These are phyloP conservation scores for Pholiota adiposa DNA, from an alignment of 1,284 basidiomycete genomes.

Conservation along the genomic window DNA sequence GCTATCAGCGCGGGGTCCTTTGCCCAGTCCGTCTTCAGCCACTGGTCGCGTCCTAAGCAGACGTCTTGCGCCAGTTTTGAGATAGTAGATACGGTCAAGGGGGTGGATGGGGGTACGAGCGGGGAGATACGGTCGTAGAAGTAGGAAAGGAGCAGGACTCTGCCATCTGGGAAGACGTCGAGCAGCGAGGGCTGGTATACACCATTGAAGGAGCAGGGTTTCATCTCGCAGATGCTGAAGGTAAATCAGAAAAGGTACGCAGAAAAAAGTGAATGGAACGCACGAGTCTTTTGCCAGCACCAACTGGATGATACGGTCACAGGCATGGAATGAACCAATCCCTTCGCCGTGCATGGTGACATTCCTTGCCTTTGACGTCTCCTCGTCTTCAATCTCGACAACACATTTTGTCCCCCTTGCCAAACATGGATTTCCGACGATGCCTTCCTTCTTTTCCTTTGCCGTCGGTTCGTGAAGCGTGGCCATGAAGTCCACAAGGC, in stretches of 20 bases:
- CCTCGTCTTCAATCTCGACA: constrained; percentile 75
- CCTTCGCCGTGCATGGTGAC: constrained; percentile 85
- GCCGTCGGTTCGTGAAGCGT: constrained; percentile 40
- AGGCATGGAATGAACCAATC: constrained; percentile 85
- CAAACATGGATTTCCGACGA: constrained; percentile 79
- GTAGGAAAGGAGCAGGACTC: constrained; percentile 90
- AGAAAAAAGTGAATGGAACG: constrained; percentile 37
- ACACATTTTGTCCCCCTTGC: constrained; percentile 65
- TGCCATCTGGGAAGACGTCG: constrained; percentile 84
- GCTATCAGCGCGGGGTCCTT: constrained; percentile 59
- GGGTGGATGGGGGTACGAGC: constrained; percentile 53
- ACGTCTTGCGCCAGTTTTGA: constrained; percentile 70
- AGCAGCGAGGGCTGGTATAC: constrained; percentile 97
- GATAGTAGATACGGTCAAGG: constrained; percentile 65
- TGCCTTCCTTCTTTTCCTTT: constrained; percentile 22
- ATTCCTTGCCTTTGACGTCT: constrained; percentile 48
- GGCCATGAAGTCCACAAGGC: constrained; percentile 88
- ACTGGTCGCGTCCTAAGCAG: constrained; percentile 69
- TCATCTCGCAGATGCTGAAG: constrained; percentile 80
- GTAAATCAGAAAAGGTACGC: constrained; percentile 5
- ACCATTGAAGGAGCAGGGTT: constrained; percentile 96
- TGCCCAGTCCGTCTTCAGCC: constrained; percentile 61
- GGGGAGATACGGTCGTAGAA: constrained; percentile 95
- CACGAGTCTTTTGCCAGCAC: constrained; percentile 96
- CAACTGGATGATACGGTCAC: constrained; percentile 84